phyloP scores from a whole-genome alignment of 2,329 filamentous ascomycete species.

The Arthroderma uncinatum region DNA sequence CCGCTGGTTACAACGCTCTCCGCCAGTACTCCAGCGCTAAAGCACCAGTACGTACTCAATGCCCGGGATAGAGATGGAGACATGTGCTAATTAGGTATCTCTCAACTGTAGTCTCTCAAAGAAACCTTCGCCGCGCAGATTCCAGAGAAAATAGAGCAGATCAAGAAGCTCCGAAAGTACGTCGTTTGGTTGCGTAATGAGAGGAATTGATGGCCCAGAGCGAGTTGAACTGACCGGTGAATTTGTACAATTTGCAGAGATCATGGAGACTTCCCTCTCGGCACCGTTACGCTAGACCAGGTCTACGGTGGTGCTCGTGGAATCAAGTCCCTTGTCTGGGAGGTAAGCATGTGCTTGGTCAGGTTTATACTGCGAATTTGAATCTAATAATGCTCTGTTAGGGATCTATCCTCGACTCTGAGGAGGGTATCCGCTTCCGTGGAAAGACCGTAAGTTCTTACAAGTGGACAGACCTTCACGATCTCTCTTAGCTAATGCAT shows the following conservation, averaged over 20 bases:
- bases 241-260: slow-evolving; percentile 49
- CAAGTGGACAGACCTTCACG: background rate
- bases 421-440: slow-evolving; percentile 99
- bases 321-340: slow-evolving; percentile 98
- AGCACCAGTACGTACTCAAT: slow-evolving; percentile 55
- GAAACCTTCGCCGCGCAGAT: slow-evolving; percentile 95
- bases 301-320: slow-evolving; percentile 98
- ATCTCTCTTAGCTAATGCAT: slow-evolving; percentile 17
- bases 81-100: slow-evolving; percentile 14
- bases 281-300: slow-evolving; percentile 98
- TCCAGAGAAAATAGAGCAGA: slow-evolving; percentile 94
- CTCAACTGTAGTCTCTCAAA: slow-evolving; percentile 65
- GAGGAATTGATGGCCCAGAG: background rate
- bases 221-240: background rate
- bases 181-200: background rate
- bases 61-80: slow-evolving; percentile 11
- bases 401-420: slow-evolving; percentile 90
- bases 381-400: slow-evolving; percentile 19
- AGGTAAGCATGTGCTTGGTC: slow-evolving; percentile 40
- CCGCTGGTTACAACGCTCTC: slow-evolving; percentile 66
- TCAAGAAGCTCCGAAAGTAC: slow-evolving; percentile 96
- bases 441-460: slow-evolving; percentile 63
- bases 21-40: slow-evolving; percentile 85
- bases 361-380: background rate
- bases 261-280: slow-evolving; percentile 80